Conservation (phyloP, 768 basidiomycete genomes). For the Mycena galopus region DNA sequence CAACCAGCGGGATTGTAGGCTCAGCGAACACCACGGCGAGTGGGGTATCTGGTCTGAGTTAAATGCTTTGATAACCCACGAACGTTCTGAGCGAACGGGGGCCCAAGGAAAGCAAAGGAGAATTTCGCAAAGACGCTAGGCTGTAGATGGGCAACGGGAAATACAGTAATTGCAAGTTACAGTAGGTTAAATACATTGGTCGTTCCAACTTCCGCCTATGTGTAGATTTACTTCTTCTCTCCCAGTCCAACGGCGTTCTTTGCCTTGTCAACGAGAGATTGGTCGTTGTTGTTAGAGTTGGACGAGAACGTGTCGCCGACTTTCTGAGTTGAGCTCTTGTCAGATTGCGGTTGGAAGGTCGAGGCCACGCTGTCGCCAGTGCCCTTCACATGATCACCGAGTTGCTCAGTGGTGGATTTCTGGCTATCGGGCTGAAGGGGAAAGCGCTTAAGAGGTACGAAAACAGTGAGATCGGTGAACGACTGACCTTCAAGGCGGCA, state of each 20-base stretch:
- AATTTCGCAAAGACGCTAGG: too few species aligned
- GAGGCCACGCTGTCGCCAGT: slow-evolving; percentile 61
- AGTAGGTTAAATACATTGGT: not conserved
- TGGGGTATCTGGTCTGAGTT: too few species aligned
- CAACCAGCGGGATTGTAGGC: too few species aligned
- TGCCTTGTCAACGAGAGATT: slow-evolving; percentile 63
- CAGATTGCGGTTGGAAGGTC: slow-evolving; percentile 63
- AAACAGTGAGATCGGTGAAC: not conserved
- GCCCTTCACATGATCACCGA: slow-evolving; percentile 63
- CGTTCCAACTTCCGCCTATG: not conserved
- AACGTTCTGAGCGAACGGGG: too few species aligned
- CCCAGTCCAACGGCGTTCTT: slow-evolving; percentile 66
- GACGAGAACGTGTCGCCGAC: slow-evolving; percentile 60
- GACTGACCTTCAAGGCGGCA: slow-evolving; percentile 62
- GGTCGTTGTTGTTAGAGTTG: slow-evolving; percentile 63
- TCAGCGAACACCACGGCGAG: too few species aligned
- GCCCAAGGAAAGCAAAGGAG: too few species aligned
- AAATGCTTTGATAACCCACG: too few species aligned
- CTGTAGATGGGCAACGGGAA: too few species aligned
- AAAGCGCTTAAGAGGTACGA: not conserved
- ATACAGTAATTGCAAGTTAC: not conserved
- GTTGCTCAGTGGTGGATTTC: slow-evolving; percentile 67
- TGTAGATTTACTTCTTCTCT: slow-evolving; percentile 43
- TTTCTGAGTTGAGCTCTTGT: slow-evolving; percentile 67
- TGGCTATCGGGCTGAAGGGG: slow-evolving; percentile 66